phyloP scores from a whole-genome alignment of 2,329 filamentous ascomycete species.

The Bretziella fagacearum region DNA sequence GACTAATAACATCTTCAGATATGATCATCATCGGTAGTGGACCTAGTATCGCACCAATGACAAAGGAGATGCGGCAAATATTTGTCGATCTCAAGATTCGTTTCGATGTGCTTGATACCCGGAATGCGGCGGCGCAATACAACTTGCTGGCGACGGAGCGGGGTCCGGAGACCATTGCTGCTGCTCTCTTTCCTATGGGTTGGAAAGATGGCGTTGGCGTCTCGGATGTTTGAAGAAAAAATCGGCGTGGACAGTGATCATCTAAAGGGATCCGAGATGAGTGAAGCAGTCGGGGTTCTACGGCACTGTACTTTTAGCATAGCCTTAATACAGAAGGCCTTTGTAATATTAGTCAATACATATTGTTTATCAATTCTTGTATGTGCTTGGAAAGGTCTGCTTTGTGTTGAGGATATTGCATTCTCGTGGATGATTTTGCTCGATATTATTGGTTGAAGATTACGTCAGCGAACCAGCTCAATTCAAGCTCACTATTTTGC shows the following conservation, averaged over 20 bases:
- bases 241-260: not conserved
- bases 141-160: conserved; percentile 91
- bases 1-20: conserved; percentile 33
- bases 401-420: too few relatives aligned
- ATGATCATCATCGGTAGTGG: conserved; percentile 81
- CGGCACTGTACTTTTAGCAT: not conserved
- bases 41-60: conserved; percentile 55
- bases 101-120: conserved; percentile 77
- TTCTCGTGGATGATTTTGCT: not conserved
- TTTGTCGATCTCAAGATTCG: conserved; percentile 67
- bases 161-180: conserved; percentile 69
- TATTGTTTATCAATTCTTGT: too few relatives aligned
- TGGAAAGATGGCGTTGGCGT: conserved; percentile 49
- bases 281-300: not conserved
- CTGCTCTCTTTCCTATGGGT: conserved; percentile 71
- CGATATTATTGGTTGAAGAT: not conserved
- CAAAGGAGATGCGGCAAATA: conserved; percentile 52
- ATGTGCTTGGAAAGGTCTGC: too few relatives aligned
- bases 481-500: too few relatives aligned
- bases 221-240: not conserved
- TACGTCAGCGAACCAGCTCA: not conserved
- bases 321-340: not conserved
- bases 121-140: conserved; percentile 87
- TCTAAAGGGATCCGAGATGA: not conserved
- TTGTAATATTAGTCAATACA: not conserved